Evolutionary conservation across 2,329 filamentous ascomycete genomes (phyloP), one percentile per base, ranked within the genome.

Genomic region (Clonostachys chloroleuca): DNA sequence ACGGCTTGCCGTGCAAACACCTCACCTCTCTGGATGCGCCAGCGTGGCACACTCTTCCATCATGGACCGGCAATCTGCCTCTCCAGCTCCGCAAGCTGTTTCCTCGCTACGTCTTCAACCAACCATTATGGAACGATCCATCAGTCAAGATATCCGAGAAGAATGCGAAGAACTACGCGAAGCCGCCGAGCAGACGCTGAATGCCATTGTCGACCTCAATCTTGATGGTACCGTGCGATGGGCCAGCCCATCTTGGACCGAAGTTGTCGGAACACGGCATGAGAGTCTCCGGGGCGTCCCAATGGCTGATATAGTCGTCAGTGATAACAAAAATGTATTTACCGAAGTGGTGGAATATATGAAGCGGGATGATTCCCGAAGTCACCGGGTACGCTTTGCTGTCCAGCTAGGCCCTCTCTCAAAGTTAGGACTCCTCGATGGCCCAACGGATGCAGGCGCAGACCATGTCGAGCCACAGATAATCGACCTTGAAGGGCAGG

Each of bases 161-260:
- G 91, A 97, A 72, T 83, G 92, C 52, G 88, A 96, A 63, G 92
- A 97, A 64, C 79, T 99, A 56, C 91, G 92, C 61, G 89, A 96
- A 72, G 94, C 92, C 39, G 94, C 92, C 44, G 92, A 97, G 69
- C 90, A 96, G 72, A 96, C 92, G 18, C 78, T 96, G 63, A 99
- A 97, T 67, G 89, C 95, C 53, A 96, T 99, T 64, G 80, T 99
- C 62, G 92, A 99, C 70, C 77, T 99, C 54, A 90, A 91, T 60
- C 79, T 97, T 47, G 88, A 96, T 61, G 90, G 90, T 54, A 87
- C 83, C 51, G 87, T 99, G 59, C 87, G 91, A 68, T 99, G 94
- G 89, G 92, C 95, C 58, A 97, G 92, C 64, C 89, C 92, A 12
- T 96, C 92, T 14, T 99, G 94, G 94, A 81, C 83, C 51, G 91